Conservation (phyloP, 192 early-diverging fungal species). For the Funneliformis mosseae region DNA sequence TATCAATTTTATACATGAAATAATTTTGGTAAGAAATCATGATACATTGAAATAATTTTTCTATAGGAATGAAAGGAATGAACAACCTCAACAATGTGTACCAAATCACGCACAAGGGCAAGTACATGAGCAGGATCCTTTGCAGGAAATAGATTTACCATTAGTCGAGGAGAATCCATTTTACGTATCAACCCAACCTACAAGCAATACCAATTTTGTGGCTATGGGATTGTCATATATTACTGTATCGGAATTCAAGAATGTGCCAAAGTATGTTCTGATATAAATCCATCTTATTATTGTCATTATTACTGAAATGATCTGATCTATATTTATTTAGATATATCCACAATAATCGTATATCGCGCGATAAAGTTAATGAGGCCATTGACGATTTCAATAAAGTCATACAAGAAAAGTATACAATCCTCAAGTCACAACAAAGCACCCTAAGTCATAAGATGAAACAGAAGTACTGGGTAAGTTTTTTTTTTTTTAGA, state of each 20-base stretch:
- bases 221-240: constrained; percentile 12
- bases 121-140: background rate
- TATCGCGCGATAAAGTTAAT: constrained; percentile 28
- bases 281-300: background rate
- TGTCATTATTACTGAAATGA: background rate
- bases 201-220: background rate
- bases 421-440: constrained; percentile 7
- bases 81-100: no score
- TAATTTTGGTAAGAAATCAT: background rate
- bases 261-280: constrained; percentile 24
- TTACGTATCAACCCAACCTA: background rate
- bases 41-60: background rate
- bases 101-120: no score
- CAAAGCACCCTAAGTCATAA: background rate
- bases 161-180: background rate
- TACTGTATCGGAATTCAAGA: constrained; percentile 8
- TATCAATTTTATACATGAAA: background rate
- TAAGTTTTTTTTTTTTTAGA: constrained; percentile 4
- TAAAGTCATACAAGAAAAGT: constrained; percentile 18
- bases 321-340: background rate
- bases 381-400: constrained; percentile 31
- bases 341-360: constrained; percentile 10
- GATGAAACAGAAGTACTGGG: constrained; percentile 20
- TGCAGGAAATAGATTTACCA: background rate
- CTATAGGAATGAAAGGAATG: background rate